Percentiles rank a stretch among this genome's conserved stretches.
phyloP scores from a whole-genome alignment of 768 basidiomycete species.

The Coprinopsis strossmayeri region DNA sequence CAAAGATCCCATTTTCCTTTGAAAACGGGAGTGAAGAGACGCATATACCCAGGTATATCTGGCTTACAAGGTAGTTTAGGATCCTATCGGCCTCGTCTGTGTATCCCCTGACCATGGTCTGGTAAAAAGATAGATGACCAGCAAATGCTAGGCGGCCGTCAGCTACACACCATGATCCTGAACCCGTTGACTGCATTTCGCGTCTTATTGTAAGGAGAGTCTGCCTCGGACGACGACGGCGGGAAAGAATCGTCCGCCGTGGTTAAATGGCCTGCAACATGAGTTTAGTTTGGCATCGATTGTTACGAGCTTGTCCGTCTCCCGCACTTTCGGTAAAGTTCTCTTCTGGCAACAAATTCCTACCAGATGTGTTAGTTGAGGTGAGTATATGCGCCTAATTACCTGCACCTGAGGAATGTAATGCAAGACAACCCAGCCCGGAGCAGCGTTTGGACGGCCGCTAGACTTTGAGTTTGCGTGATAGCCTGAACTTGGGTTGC shows the following conservation, averaged over 20 bases:
- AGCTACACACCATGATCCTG: constrained; percentile 50
- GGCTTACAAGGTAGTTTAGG: constrained; percentile 61
- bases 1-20: constrained; percentile 82
- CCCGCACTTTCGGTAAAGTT: constrained; percentile 64
- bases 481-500: too few relatives aligned
- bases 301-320: neutral
- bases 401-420: constrained; percentile 58
- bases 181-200: constrained; percentile 50
- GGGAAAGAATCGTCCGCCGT: constrained; percentile 36
- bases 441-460: constrained; percentile 66
- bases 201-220: constrained; percentile 21
- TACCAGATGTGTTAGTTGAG: constrained; percentile 18
- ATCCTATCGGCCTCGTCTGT: constrained; percentile 81
- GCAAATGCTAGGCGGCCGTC: neutral
- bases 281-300: neutral
- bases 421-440: constrained; percentile 72
- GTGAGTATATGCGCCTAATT: neutral
- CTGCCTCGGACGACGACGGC: constrained; percentile 28
- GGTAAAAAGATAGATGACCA: neutral
- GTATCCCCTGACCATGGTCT: constrained; percentile 67
- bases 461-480: constrained; percentile 54
- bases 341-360: constrained; percentile 72
- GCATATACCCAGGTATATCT: constrained; percentile 6
- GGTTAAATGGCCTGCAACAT: constrained; percentile 45
- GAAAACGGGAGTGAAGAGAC: constrained; percentile 3